These are phyloP conservation scores for Paecilomyces niveus DNA, from an alignment of 2,329 filamentous ascomycete genomes.

Conservation along the genomic window DNA sequence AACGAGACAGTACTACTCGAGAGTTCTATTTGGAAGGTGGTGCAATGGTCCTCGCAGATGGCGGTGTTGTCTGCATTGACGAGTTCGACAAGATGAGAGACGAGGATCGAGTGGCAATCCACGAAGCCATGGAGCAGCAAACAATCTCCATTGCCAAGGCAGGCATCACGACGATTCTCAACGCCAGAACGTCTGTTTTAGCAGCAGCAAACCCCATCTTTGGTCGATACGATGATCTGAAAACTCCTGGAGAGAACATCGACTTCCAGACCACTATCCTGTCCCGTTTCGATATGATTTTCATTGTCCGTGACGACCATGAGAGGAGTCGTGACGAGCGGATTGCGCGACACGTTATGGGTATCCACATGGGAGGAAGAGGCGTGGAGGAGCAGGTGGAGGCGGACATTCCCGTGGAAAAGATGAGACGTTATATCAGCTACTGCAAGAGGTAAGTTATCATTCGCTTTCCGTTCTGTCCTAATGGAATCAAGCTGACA, in stretches of 20 bases:
- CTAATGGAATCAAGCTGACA: slow-evolving; percentile 8
- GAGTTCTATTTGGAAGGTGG: slow-evolving; percentile 98
- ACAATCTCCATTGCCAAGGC: slow-evolving; percentile 99
- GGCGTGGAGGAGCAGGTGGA: slow-evolving; percentile 75
- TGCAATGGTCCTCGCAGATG: slow-evolving; percentile 96
- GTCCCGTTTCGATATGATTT: slow-evolving; percentile 99
- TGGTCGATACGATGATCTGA: slow-evolving; percentile 95
- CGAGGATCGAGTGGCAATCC: slow-evolving; percentile 93
- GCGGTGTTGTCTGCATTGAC: slow-evolving; percentile 95
- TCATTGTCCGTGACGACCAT: slow-evolving; percentile 95
- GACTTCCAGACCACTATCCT: slow-evolving; percentile 98
- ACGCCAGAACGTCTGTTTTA: slow-evolving; percentile 88
- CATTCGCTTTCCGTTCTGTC: not conserved
- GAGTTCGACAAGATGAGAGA: slow-evolving; percentile 99
- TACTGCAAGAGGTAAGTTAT: slow-evolving; percentile 82
- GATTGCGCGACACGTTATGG: slow-evolving; percentile 95
- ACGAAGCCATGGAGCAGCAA: slow-evolving; percentile 99
- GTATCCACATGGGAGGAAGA: slow-evolving; percentile 87
- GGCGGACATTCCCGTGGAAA: slow-evolving; percentile 86
- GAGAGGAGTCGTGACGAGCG: slow-evolving; percentile 81
- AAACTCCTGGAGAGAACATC: slow-evolving; percentile 95
- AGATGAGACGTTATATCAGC: slow-evolving; percentile 94
- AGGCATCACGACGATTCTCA: slow-evolving; percentile 95
- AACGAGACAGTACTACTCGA: slow-evolving; percentile 81
- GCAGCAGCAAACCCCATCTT: slow-evolving; percentile 97